Percentiles rank a stretch among this genome's conserved stretches.
Conservation (phyloP, 140 eudicot genomes). For the Cichorium intybus region DNA sequence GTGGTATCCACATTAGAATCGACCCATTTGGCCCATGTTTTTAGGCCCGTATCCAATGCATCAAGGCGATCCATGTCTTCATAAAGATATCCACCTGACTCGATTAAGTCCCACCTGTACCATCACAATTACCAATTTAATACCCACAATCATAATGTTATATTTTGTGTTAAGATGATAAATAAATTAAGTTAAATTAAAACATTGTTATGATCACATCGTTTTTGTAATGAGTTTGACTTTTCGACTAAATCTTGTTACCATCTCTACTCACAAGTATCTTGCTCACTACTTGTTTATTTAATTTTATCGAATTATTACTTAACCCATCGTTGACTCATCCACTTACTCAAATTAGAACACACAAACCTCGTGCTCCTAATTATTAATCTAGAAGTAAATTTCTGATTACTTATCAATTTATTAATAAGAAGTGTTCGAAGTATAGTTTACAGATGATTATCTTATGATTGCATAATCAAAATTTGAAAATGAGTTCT, state of each 20-base stretch:
- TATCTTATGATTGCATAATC: too few relatives aligned
- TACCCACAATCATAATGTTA: neutral
- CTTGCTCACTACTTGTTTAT: neutral
- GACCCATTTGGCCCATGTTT: constrained; percentile 93
- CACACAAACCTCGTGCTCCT: neutral
- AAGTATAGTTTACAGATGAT: too few relatives aligned
- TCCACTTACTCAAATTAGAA: neutral
- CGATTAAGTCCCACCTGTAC: constrained; percentile 88
- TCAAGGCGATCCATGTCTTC: constrained; percentile 74
- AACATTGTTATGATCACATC: neutral
- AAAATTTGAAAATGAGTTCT: too few relatives aligned
- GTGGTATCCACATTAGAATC: constrained; percentile 53
- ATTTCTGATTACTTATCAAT: too few relatives aligned
- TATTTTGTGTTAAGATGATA: neutral
- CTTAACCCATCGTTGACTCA: neutral
- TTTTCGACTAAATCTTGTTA: neutral
- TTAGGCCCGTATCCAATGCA: constrained; percentile 66
- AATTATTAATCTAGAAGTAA: too few relatives aligned
- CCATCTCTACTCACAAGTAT: neutral
- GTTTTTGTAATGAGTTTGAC: neutral
- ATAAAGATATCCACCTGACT: constrained; percentile 54
- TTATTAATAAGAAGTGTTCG: too few relatives aligned
- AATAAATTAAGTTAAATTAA: neutral
- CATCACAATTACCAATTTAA: constrained; percentile 2
- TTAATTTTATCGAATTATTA: neutral